Evolutionary conservation across 768 basidiomycete genomes (phyloP).

Genomic region (Porpolomopsis calyptriformis): DNA sequence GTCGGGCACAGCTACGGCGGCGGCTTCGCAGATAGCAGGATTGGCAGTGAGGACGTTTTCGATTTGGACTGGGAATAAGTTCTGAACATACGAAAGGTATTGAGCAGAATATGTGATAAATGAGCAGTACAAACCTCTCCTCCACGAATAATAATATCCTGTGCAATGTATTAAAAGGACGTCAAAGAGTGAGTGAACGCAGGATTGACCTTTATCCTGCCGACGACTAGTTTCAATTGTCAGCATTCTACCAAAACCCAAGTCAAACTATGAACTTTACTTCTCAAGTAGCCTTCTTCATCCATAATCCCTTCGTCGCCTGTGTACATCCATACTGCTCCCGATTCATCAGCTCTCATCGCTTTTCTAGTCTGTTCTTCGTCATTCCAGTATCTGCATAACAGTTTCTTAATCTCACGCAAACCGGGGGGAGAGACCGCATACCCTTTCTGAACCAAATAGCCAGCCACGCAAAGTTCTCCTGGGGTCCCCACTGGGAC

Average conservation of each 20-base stretch:
- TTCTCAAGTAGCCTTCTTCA: conserved; percentile 64
- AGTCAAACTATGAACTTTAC: conserved; percentile 37
- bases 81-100: too few species aligned
- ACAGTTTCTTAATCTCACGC: background rate
- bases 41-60: conserved; percentile 65
- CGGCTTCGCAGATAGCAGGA: conserved; percentile 62
- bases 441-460: conserved; percentile 72
- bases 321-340: conserved; percentile 70
- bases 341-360: conserved; percentile 45
- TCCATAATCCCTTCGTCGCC: conserved; percentile 79
- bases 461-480: conserved; percentile 65
- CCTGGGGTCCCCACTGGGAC: conserved; percentile 69
- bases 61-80: conserved; percentile 77
- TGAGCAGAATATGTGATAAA: too few species aligned
- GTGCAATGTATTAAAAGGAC: too few species aligned
- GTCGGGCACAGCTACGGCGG: conserved; percentile 65
- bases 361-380: conserved; percentile 51
- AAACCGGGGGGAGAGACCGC: too few species aligned
- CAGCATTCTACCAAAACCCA: background rate
- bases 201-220: conserved; percentile 52
- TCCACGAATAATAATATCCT: too few species aligned
- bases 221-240: conserved; percentile 38
- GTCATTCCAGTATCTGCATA: conserved; percentile 63
- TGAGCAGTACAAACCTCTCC: too few species aligned
- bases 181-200: too few species aligned